Conservation (phyloP, 805 yeast species). For the Hanseniaspora singularis region DNA sequence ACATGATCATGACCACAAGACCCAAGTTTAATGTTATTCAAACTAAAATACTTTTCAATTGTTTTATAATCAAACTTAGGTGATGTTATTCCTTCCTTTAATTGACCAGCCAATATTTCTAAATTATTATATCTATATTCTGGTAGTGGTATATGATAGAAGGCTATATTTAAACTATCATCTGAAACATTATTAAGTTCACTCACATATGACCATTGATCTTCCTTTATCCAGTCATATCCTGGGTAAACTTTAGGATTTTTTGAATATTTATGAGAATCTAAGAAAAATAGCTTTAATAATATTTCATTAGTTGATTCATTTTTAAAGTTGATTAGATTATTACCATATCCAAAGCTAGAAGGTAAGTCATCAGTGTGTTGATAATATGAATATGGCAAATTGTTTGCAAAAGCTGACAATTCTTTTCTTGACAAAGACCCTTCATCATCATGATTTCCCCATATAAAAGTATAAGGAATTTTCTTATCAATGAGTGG, state of each 20-base stretch:
- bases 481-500: slow-evolving; percentile 57
- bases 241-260: slow-evolving; percentile 59
- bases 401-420: slow-evolving; percentile 40
- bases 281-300: slow-evolving; percentile 61
- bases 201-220: slow-evolving; percentile 51
- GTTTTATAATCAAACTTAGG: slow-evolving; percentile 43
- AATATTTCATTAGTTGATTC: slow-evolving; percentile 34
- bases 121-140: slow-evolving; percentile 39
- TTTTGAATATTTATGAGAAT: slow-evolving; percentile 66
- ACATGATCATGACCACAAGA: slow-evolving; percentile 93
- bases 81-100: slow-evolving; percentile 66
- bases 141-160: slow-evolving; percentile 88
- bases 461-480: slow-evolving; percentile 78
- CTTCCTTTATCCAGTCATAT: slow-evolving; percentile 73
- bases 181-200: slow-evolving; percentile 30
- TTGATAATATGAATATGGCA: slow-evolving; percentile 59
- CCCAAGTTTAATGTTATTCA: slow-evolving; percentile 56
- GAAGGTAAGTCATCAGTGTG: slow-evolving; percentile 46
- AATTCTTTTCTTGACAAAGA: slow-evolving; percentile 46
- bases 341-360: slow-evolving; percentile 73
- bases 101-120: slow-evolving; percentile 42
- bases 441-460: slow-evolving; percentile 93
- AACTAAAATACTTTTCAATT: slow-evolving; percentile 15
- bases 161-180: slow-evolving; percentile 56
- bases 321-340: slow-evolving; percentile 42